These are phyloP conservation scores for Amyloporia xantha DNA, from an alignment of 768 basidiomycete species.

Conservation along the genomic window DNA sequence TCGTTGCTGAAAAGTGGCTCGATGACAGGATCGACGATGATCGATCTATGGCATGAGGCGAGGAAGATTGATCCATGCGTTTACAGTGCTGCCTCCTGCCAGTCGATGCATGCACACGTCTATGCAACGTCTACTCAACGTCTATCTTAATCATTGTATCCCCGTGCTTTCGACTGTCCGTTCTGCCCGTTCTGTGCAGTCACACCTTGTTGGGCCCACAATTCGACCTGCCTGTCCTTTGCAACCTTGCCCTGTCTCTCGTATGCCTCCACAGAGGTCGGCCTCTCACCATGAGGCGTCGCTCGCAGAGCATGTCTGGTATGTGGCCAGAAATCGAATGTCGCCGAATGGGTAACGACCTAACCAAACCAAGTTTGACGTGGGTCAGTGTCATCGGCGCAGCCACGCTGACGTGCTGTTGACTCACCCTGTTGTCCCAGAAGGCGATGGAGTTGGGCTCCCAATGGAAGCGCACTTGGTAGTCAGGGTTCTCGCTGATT, in stretches of 20 bases:
- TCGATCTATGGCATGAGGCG: conserved; percentile 4
- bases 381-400: neutral
- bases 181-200: conserved; percentile 25
- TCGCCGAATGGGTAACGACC: conserved; percentile 74
- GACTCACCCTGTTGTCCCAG: conserved; percentile 76
- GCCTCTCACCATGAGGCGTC: conserved; percentile 77
- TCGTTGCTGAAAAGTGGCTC: neutral
- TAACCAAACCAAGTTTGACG: conserved; percentile 18
- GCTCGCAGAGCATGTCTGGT: conserved; percentile 74
- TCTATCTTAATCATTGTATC: conserved; percentile 49
- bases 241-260: conserved; percentile 61
- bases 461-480: conserved; percentile 77
- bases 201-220: conserved; percentile 64
- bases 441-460: conserved; percentile 70
- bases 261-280: conserved; percentile 70
- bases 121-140: neutral
- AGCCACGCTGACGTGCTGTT: neutral
- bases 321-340: conserved; percentile 77
- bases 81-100: neutral
- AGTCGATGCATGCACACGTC: neutral
- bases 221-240: conserved; percentile 65
- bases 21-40: conserved; percentile 11
- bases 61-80: conserved; percentile 8
- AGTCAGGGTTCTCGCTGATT: conserved; percentile 56
- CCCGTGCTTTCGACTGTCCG: conserved; percentile 34